Base-by-base conservation (phyloP, 306 rosid genomes). In the Castanea mollissima region DNA sequence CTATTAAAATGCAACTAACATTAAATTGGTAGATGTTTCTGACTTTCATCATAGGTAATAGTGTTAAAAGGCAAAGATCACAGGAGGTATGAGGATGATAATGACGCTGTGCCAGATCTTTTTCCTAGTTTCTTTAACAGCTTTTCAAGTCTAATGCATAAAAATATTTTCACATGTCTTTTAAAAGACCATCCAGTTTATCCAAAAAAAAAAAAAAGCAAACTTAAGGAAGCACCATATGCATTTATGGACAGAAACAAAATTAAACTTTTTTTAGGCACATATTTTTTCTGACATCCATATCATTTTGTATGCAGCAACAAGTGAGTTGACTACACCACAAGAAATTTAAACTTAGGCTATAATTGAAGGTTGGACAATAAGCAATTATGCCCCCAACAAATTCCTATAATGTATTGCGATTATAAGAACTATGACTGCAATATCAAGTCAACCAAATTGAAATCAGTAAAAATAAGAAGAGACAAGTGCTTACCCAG, bases 401-500 rank as follows among this genome's bases (percentile, higher is more conserved):
- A 34, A 58, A 57, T 35, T 51, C 69, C 44, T 31, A 65, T 29
- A 31, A 55, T 34, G 27, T 14, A 31, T 13, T 51, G 6, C 55
- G 71, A 41, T 23, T 13, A 54, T 44, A 19, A 55, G 8, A 41
- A 68, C 5, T 55, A 75, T 1, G 25, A 32, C 51, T n/a, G 41
- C 14, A 64, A 49, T 46, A 34, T 31, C 51, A 77, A 46, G 70
- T 35, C 76, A 73, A 54, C 60, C 63, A 55, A 73, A 64, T 44
- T 57, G 35, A 41, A 51, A 27, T 80, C 44, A 56, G 65, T 65
- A 18, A 46, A 62, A 9, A 82, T 58, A 79, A 44, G 83, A 86
- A 85, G 60, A 82, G 76, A 79, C 79, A 75, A 71, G 85, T 13
- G 54, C 92, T 89, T 86, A 93, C 99, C 98, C 99, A 95, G 64